Evolutionary conservation across 2,329 filamentous ascomycete genomes (phyloP).

Genomic region (Monilinia vaccinii-corymbosi): DNA sequence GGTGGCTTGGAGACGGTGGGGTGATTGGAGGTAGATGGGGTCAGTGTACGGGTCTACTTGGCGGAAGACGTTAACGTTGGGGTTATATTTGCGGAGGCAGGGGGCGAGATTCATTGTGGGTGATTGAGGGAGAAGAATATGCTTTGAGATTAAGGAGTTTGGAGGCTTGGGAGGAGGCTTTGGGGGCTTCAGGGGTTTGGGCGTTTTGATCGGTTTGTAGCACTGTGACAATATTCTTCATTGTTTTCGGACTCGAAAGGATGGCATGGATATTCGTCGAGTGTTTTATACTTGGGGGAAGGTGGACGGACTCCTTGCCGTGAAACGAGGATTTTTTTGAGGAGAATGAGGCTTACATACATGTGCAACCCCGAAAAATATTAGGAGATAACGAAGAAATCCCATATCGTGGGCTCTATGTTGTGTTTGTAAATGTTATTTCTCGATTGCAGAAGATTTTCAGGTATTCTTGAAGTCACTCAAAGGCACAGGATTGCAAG

Average conservation of each 20-base stretch:
- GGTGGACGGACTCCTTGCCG: neutral
- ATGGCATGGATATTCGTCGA: neutral
- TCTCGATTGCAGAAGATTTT: neutral
- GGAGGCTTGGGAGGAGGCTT: neutral
- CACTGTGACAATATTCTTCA: neutral
- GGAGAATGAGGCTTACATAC: slow-evolving; percentile 4
- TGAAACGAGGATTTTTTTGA: neutral
- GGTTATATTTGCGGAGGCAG: slow-evolving; percentile 1
- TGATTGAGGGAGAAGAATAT: neutral
- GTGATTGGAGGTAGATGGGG: neutral
- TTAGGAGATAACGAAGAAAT: slow-evolving; percentile 2
- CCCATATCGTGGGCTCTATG: neutral
- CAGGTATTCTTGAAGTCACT: neutral
- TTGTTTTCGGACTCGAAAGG: neutral
- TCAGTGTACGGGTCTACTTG: neutral
- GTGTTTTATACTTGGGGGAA: neutral
- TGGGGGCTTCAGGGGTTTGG: no score
- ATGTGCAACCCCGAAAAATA: neutral
- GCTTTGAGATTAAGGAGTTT: neutral
- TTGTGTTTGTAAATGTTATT: neutral
- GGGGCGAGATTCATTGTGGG: slow-evolving; percentile 1
- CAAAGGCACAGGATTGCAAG: neutral
- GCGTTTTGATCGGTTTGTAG: neutral
- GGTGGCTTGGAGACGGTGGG: neutral
- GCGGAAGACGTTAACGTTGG: slow-evolving; percentile 2